Conservation (phyloP, 2,329 filamentous ascomycete genomes). For the Ilyonectria sp. region DNA sequence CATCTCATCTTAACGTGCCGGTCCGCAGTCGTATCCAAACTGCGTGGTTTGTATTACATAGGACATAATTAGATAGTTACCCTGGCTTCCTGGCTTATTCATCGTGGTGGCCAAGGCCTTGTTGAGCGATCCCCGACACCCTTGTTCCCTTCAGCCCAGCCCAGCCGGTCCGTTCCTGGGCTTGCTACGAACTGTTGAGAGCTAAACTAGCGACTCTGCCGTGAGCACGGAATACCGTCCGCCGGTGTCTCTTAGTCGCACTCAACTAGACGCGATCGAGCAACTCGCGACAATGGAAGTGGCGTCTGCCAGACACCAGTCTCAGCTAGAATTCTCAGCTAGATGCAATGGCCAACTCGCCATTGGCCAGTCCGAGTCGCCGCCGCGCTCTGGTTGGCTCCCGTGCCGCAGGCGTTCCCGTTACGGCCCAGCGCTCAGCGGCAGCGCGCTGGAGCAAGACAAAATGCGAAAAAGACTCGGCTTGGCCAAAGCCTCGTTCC, state of each 20-base stretch:
- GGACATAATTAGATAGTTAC: conserved; percentile 1
- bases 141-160: conserved; percentile 4
- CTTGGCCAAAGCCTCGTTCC: not conserved
- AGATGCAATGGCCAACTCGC: not conserved
- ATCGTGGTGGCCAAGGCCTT: not conserved
- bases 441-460: not conserved
- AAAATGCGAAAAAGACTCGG: conserved; percentile 4
- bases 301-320: conserved; percentile 18
- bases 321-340: conserved; percentile 7
- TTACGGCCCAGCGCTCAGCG: not conserved
- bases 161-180: conserved; percentile 8
- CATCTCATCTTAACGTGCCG: conserved; percentile 8
- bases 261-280: not conserved
- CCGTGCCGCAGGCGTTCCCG: conserved; percentile 10
- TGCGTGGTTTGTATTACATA: not conserved
- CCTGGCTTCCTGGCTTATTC: conserved; percentile 5
- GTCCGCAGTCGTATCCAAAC: conserved; percentile 4
- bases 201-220: not conserved
- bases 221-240: not conserved
- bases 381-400: conserved; percentile 19
- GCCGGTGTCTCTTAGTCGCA: not conserved
- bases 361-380: conserved; percentile 1
- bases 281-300: conserved; percentile 6
- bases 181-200: not conserved
- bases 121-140: conserved; percentile 6